Evolutionary conservation across 345 rosid genomes (phyloP).

Genomic region (Mallotus nudiflorus): DNA sequence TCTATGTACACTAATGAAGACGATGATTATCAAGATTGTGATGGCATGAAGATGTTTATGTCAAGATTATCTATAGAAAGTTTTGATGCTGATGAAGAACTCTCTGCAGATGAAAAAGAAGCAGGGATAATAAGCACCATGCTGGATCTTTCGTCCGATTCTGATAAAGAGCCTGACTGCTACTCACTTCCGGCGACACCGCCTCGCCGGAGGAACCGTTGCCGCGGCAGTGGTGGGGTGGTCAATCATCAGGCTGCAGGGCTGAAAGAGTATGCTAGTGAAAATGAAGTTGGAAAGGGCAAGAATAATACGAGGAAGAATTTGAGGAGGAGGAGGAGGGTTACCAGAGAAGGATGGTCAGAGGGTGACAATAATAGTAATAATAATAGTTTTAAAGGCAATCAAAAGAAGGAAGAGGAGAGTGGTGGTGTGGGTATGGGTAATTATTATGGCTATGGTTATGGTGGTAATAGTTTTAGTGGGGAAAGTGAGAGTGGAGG

Average conservation of each 20-base stretch:
- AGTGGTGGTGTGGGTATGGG: background rate
- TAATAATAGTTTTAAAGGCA: too few relatives aligned
- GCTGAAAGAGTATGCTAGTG: conserved; percentile 72
- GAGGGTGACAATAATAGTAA: conserved; percentile 13
- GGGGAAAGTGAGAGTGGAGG: conserved; percentile 65
- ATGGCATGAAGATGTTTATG: conserved; percentile 34
- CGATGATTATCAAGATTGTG: conserved; percentile 26
- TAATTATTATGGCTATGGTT: conserved; percentile 11
- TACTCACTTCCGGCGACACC: conserved; percentile 68
- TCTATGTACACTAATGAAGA: conserved; percentile 54
- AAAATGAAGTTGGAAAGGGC: conserved; percentile 54
- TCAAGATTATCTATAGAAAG: conserved; percentile 59
- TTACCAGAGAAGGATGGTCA: conserved; percentile 17
- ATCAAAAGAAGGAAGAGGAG: conserved; percentile 22
- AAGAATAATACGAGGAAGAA: conserved; percentile 29
- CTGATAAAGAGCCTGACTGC: conserved; percentile 51
- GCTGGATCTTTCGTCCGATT: conserved; percentile 50
- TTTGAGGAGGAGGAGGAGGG: conserved; percentile 33
- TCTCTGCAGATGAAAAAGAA: conserved; percentile 49
- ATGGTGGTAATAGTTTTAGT: conserved; percentile 36
- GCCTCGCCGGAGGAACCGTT: conserved; percentile 35
- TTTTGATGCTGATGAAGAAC: conserved; percentile 81
- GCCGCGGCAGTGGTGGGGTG: background rate
- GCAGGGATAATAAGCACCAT: conserved; percentile 19
- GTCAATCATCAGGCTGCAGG: background rate